phyloP scores from a whole-genome alignment of 2,329 filamentous ascomycete genomes.

The Colletotrichum agaves region DNA sequence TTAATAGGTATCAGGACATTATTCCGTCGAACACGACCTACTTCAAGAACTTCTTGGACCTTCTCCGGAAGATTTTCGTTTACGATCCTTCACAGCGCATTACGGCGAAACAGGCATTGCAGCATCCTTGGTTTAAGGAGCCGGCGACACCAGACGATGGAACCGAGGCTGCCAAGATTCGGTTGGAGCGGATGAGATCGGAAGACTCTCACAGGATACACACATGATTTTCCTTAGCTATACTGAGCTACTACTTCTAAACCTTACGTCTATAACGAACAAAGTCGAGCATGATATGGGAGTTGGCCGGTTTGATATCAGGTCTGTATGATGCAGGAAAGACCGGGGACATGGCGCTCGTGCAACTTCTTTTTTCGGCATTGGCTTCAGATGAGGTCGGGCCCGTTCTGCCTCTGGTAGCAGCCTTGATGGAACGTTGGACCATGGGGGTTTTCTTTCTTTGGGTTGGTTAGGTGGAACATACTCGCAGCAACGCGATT shows the following conservation, averaged over 20 bases:
- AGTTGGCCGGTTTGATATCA: slow-evolving; percentile 38
- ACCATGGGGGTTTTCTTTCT: slow-evolving; percentile 21
- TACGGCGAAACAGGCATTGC: slow-evolving; percentile 72
- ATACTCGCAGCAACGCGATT: slow-evolving; percentile 37
- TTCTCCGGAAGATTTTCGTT: slow-evolving; percentile 74
- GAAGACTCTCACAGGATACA: slow-evolving; percentile 48
- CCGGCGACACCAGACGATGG: slow-evolving; percentile 72
- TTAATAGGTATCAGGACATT: slow-evolving; percentile 64
- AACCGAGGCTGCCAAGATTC: slow-evolving; percentile 74
- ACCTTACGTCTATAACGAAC: slow-evolving; percentile 39
- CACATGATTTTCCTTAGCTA: slow-evolving; percentile 29
- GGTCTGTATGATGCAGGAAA: slow-evolving; percentile 36
- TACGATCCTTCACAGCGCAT: slow-evolving; percentile 75
- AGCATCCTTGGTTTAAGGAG: slow-evolving; percentile 76
- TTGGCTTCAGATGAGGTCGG: slow-evolving; percentile 15
- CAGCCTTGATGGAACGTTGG: slow-evolving; percentile 27
- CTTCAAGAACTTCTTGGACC: slow-evolving; percentile 70
- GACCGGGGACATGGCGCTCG: slow-evolving; percentile 33
- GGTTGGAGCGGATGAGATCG: slow-evolving; percentile 60
- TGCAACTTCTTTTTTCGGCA: slow-evolving; percentile 34
- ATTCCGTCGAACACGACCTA: slow-evolving; percentile 70
- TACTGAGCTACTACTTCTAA: slow-evolving; percentile 26
- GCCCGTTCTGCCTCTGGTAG: slow-evolving; percentile 15
- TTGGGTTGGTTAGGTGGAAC: slow-evolving; percentile 18
- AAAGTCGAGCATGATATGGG: slow-evolving; percentile 38